Conservation (phyloP, 2,329 filamentous ascomycete species). For the Fusarium udum region DNA sequence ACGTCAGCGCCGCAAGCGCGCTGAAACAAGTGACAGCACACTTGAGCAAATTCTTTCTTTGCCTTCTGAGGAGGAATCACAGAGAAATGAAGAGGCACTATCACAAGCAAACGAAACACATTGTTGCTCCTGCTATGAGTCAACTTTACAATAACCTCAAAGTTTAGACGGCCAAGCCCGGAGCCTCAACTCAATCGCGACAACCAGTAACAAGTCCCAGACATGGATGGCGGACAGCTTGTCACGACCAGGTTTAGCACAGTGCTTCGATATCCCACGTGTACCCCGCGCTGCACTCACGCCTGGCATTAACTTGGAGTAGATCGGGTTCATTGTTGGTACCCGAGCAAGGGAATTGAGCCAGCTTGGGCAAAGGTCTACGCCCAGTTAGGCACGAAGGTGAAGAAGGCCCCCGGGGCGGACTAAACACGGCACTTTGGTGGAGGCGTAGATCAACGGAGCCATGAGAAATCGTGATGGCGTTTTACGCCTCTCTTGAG, state of each 20-base stretch:
- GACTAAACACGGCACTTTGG: conserved; percentile 33
- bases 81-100: neutral
- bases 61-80: neutral
- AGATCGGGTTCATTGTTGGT: conserved; percentile 34
- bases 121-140: conserved; percentile 14
- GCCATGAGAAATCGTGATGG: conserved; percentile 11
- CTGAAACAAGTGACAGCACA: conserved; percentile 3
- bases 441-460: conserved; percentile 38
- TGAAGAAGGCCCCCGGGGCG: neutral
- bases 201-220: conserved; percentile 11
- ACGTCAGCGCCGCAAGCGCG: conserved; percentile 9
- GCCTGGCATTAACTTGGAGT: conserved; percentile 14
- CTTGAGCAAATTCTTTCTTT: neutral
- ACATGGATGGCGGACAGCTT: conserved; percentile 19
- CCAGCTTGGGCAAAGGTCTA: conserved; percentile 31
- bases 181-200: conserved; percentile 26
- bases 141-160: conserved; percentile 14
- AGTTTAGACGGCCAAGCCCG: neutral
- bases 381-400: conserved; percentile 32
- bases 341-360: conserved; percentile 22
- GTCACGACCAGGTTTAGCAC: conserved; percentile 7
- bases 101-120: neutral
- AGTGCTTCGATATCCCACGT: conserved; percentile 32
- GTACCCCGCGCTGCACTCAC: conserved; percentile 35
- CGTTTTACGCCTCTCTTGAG: conserved; percentile 19